phyloP scores from a whole-genome alignment of 1,284 basidiomycete species.

The Trichosporon inkin region DNA sequence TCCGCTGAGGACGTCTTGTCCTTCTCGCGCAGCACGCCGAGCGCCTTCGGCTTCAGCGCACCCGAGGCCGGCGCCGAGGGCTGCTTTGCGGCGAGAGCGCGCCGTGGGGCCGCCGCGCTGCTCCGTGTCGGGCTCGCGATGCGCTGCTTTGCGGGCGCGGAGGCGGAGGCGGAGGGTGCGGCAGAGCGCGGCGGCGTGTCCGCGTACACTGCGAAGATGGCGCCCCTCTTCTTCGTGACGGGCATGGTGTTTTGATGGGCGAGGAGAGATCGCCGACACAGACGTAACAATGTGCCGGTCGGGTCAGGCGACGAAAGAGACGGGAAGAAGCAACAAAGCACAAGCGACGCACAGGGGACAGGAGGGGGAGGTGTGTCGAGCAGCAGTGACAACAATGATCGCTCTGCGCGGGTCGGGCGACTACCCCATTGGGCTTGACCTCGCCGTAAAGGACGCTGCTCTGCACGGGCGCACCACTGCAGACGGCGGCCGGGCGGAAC shows the following conservation, averaged over 20 bases:
- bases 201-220: conserved; percentile 49
- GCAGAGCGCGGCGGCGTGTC: conserved; percentile 38
- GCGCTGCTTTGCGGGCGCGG: not conserved
- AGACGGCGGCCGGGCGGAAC: not conserved
- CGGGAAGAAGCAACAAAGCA: not conserved
- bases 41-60: not conserved
- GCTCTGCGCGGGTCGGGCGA: not conserved
- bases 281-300: not conserved
- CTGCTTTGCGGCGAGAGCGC: not conserved
- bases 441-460: not conserved
- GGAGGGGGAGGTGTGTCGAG: not conserved
- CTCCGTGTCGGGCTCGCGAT: not conserved
- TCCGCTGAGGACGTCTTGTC: not conserved
- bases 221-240: conserved; percentile 48
- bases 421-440: not conserved
- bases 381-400: not conserved
- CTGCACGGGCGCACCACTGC: not conserved
- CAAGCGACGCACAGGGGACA: not conserved
- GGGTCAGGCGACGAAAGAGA: not conserved
- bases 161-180: conserved; percentile 16
- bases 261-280: not conserved
- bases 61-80: not conserved
- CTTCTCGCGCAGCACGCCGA: not conserved
- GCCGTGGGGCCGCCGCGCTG: not conserved
- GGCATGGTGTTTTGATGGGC: conserved; percentile 44